Base-by-base conservation (phyloP, 164 flowering plant species). In the Vitis riparia region DNA sequence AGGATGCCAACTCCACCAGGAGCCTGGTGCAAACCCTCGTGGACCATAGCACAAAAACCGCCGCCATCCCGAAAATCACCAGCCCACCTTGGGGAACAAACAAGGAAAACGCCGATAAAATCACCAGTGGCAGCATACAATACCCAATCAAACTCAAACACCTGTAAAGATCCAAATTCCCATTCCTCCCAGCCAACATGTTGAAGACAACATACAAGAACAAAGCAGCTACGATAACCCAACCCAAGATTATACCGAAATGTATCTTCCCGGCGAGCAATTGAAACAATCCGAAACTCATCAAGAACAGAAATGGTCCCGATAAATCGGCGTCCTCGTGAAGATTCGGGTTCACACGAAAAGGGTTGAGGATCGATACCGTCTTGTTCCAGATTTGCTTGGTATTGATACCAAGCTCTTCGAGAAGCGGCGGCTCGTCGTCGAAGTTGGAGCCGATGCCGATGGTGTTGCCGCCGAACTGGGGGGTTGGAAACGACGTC, bases 381-480 rank as follows among this genome's bases (percentile, higher is more conserved):
- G 94, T 86, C 65, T 94, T 92, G 16, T 71, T 79, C 92, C 92
- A 90, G 83, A 94, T 94, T 78, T 89, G 97, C 27, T 81, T 85
- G 0, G 98, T 88, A 75, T 92, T 89, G 69, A 92, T 92, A 10
- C 96, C 98, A 47, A 94, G 90, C 63, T 94, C 98, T 77, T 94
- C 98, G 8, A 94, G 86, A 17, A 90, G 82, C 8, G 97, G 92
- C 49, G 78, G 92, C 76, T 91, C 97, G 68, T 89, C 94, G 13
- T 88, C 94, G 79, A 90, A 89, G 29, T 19, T 62, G 27, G 27
- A 23, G 7, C 44, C 44, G 44, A 37, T 37, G 44, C 44, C 44
- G 13, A 75, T 72, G 17, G 69, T 32, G 2, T 75, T 76, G 1
- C 59, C 68, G 55, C 66, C 58, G 71, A 74, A 37, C 44, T 75